Evolutionary conservation across 306 rosid species (phyloP).

Genomic region (Dryas alaskensis): DNA sequence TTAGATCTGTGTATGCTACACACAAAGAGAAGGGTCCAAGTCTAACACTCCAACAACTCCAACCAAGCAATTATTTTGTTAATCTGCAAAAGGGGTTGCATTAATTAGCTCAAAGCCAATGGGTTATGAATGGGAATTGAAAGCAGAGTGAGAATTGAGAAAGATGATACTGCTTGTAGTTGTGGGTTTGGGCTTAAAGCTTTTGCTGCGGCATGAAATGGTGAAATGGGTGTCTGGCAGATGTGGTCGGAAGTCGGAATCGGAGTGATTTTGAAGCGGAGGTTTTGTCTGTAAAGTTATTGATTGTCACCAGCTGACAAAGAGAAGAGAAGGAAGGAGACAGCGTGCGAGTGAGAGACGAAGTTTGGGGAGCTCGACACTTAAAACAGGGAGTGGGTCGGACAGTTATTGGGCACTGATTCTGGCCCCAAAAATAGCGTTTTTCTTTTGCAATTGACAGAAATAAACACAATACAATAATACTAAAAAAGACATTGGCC

Average conservation of each 20-base stretch:
- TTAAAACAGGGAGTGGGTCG: not conserved
- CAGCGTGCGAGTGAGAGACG: not conserved
- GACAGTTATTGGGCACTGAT: not conserved
- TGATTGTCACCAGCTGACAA: not conserved
- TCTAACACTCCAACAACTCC: not conserved
- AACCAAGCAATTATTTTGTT: not conserved
- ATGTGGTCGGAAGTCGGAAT: not conserved
- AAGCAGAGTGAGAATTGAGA: not conserved
- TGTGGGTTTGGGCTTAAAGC: not conserved
- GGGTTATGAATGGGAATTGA: not conserved
- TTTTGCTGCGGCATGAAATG: not conserved
- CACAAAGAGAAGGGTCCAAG: constrained; percentile 17
- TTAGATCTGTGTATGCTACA: not conserved
- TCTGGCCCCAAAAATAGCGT: too few relatives aligned
- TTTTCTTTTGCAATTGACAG: too few relatives aligned
- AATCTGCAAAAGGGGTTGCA: not conserved
- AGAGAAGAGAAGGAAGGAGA: not conserved
- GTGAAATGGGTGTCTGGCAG: not conserved
- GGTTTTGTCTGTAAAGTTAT: not conserved
- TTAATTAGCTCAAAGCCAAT: not conserved
- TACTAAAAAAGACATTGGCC: too few relatives aligned
- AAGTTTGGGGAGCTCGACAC: not conserved
- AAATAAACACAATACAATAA: too few relatives aligned
- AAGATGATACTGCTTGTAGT: not conserved
- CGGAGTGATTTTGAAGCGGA: not conserved